Base-by-base conservation (phyloP, 139 green algal genomes). In the Coelastrella sp. region DNA sequence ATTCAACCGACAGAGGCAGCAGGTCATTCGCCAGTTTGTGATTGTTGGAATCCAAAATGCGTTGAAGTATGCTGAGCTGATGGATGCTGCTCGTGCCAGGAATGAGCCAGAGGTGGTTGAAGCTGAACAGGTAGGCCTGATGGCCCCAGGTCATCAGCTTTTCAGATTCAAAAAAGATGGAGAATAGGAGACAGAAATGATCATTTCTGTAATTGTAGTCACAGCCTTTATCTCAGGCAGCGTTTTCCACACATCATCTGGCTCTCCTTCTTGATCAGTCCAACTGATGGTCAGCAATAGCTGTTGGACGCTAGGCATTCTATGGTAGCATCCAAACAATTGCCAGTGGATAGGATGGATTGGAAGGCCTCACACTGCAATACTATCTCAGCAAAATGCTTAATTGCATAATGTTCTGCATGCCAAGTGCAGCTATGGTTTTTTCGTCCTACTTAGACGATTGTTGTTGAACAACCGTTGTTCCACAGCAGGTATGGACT, bases 61-160 rank as follows among this genome's bases (percentile, higher is more conserved):
- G 15, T 49, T 87, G 24, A 78, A 92, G 85, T 89, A 89, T 68
- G 84, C 78, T 65, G 25, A 82, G 73, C 57, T 84, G 57, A 84
- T 92, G 89, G 82, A 85, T 14, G 59, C n/a, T 78, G 84, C 84
- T 9, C 5, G 10, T 5, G 84, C 35, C 15, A 70, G 4, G 19
- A 65, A 65, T 9, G 84, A 88, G 20, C 17, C 60, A 57, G 84
- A 80, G 0, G n/a, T 20, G 0, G 8, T 66, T 0, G 27, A 68
- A 25, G 66, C 65, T 79, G 83, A 88, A 10, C 83, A 88, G 83
- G 83, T 88, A 25, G 35, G 66, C 11, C 12, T 70, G 61, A 20
- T 70, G 14, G 12, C 11, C 12, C 12, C 11, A 20, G 68, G 19
- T 58, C n/a, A 57, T 27, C 14, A 15, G 24, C 25, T 87, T 14